phyloP scores from a whole-genome alignment of 257 asterid species.

The Orobanche coerulescens region DNA sequence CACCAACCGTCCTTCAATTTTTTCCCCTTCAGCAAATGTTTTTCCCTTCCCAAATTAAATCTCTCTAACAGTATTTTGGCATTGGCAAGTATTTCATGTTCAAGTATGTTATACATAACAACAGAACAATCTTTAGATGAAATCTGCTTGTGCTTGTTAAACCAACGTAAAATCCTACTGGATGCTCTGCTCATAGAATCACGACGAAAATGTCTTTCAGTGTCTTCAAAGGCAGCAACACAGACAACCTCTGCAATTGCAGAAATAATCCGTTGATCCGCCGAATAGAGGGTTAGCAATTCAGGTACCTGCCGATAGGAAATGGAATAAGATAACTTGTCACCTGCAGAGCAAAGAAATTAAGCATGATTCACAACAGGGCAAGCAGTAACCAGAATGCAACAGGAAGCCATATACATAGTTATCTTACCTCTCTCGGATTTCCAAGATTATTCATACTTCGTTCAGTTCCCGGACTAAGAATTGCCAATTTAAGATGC shows the following conservation, averaged over 20 bases:
- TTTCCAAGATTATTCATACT: constrained; percentile 62
- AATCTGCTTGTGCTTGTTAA: constrained; percentile 38
- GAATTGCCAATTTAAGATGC: constrained; percentile 61
- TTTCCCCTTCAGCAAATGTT: constrained; percentile 29
- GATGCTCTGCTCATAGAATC: constrained; percentile 27
- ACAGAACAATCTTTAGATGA: constrained; percentile 61
- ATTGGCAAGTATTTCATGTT: constrained; percentile 54
- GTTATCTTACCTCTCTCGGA: constrained; percentile 61
- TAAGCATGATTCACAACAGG: constrained; percentile 35
- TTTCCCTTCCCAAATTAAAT: constrained; percentile 43
- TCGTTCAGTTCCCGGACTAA: constrained; percentile 64
- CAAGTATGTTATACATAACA: constrained; percentile 44
- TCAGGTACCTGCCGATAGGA: constrained; percentile 90
- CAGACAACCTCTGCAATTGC: constrained; percentile 79
- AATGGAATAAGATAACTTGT: constrained; percentile 76
- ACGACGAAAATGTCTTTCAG: constrained; percentile 34
- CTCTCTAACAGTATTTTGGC: constrained; percentile 39
- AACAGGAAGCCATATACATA: constrained; percentile 2
- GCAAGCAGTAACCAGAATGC: constrained; percentile 13
- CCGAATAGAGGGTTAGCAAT: constrained; percentile 48
- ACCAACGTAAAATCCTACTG: constrained; percentile 39
- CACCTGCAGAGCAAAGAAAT: constrained; percentile 81
- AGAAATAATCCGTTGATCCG: constrained; percentile 50
- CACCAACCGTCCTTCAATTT: constrained; percentile 45
- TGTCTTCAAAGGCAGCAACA: constrained; percentile 52